Evolutionary conservation across 257 asterid genomes (phyloP).

Genomic region (Plectranthus barbatus): DNA sequence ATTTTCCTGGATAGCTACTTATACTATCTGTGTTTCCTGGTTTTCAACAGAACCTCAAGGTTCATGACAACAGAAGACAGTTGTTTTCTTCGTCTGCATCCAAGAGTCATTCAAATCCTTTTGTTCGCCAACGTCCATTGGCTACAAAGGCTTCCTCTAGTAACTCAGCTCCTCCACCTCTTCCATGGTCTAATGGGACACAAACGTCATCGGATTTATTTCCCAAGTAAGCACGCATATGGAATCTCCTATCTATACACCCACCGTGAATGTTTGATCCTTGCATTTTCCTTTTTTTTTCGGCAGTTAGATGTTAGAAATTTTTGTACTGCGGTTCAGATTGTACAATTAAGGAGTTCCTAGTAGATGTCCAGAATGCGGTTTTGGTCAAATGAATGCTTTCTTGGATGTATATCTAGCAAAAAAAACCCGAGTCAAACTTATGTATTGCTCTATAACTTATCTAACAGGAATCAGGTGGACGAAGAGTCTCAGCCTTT

Average conservation of each 20-base stretch:
- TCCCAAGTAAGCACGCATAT: constrained; percentile 40
- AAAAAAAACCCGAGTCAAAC: not conserved
- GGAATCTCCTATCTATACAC: not conserved
- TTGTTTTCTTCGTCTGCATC: constrained; percentile 60
- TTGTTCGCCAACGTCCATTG: constrained; percentile 87
- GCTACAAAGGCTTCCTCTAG: constrained; percentile 47
- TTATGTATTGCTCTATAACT: constrained; percentile 13
- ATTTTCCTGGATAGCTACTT: constrained; percentile 1
- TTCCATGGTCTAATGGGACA: constrained; percentile 65
- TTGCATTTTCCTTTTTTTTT: not conserved
- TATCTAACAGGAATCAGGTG: constrained; percentile 45
- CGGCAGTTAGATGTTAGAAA: not conserved
- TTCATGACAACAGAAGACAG: constrained; percentile 80
- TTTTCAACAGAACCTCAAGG: constrained; percentile 67
- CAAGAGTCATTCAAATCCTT: constrained; percentile 68
- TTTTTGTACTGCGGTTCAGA: not conserved
- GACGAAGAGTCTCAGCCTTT: constrained; percentile 79
- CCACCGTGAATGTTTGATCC: not conserved
- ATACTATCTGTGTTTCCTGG: constrained; percentile 6
- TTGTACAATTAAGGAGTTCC: not conserved
- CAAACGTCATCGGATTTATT: constrained; percentile 48
- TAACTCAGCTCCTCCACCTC: constrained; percentile 49
- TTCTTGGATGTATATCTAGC: not conserved
- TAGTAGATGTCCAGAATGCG: not conserved
- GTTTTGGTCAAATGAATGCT: not conserved